These are phyloP conservation scores for Rhizopus sp. DNA, from an alignment of 371 early-diverging fungal species.

Conservation along the genomic window DNA sequence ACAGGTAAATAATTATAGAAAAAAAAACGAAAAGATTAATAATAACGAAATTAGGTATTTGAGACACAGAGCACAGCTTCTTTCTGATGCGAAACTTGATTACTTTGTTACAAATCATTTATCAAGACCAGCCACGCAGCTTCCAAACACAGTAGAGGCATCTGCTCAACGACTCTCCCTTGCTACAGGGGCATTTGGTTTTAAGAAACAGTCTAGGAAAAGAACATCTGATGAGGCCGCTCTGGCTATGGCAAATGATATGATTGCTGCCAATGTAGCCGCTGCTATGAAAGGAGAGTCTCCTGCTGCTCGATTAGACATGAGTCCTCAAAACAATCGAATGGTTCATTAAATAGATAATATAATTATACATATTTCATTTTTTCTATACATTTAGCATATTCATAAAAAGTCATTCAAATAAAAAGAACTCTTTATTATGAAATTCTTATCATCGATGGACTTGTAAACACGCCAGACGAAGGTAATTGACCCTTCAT, in stretches of 20 bases:
- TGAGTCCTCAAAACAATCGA: too few species aligned
- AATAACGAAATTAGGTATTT: constrained; percentile 16
- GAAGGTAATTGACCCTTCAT: constrained; percentile 24
- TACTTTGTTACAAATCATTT: constrained; percentile 47
- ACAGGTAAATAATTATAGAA: constrained; percentile 3
- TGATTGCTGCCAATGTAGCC: constrained; percentile 51
- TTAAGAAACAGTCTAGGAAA: constrained; percentile 13
- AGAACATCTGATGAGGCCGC: constrained; percentile 51
- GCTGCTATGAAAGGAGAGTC: constrained; percentile 33
- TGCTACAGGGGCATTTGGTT: constrained; percentile 16
- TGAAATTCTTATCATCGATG: not conserved
- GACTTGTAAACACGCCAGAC: constrained; percentile 30
- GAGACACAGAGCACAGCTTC: constrained; percentile 49
- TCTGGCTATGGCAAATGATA: constrained; percentile 49
- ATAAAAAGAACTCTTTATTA: too few species aligned
- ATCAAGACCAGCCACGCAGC: too few species aligned
- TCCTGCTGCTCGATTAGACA: not conserved
- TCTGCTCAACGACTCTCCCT: constrained; percentile 18
- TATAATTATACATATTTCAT: too few species aligned
- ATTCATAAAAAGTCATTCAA: too few species aligned
- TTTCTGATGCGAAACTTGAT: constrained; percentile 57
- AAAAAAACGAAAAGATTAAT: too few species aligned
- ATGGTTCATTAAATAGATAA: too few species aligned
- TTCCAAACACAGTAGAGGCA: too few species aligned
- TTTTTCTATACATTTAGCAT: too few species aligned